phyloP scores from a whole-genome alignment of 768 basidiomycete genomes.

The Pleurotus platypus region DNA sequence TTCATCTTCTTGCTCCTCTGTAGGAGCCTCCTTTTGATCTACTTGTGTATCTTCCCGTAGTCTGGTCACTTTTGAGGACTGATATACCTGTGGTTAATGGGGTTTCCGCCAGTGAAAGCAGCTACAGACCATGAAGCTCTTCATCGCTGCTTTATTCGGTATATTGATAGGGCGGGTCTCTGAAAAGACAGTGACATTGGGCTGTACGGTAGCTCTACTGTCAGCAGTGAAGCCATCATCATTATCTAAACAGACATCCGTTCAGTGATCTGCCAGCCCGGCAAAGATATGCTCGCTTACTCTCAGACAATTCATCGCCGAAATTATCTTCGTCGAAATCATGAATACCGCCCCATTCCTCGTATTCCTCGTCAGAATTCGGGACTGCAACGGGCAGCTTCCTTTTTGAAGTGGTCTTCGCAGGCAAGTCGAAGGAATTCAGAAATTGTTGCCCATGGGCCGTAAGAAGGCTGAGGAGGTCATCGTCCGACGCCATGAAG shows the following conservation, averaged over 20 bases:
- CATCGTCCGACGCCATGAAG: constrained; percentile 22
- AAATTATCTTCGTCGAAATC: constrained; percentile 7
- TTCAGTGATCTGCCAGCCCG: not conserved
- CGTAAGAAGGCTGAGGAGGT: constrained; percentile 39
- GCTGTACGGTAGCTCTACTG: constrained; percentile 20
- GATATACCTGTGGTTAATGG: not conserved
- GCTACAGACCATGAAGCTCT: constrained; percentile 69
- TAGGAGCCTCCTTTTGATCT: constrained; percentile 18
- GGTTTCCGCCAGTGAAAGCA: not conserved
- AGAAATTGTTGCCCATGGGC: constrained; percentile 47
- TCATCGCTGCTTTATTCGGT: constrained; percentile 42
- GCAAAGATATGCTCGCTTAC: constrained; percentile 5
- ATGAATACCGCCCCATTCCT: constrained; percentile 39
- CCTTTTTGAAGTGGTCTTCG: constrained; percentile 15
- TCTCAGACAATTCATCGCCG: constrained; percentile 14
- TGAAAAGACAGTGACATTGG: constrained; percentile 58
- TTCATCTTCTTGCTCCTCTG: constrained; percentile 53
- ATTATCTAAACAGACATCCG: constrained; percentile 16
- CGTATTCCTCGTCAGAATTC: constrained; percentile 20
- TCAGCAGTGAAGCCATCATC: constrained; percentile 42
- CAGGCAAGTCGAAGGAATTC: constrained; percentile 27
- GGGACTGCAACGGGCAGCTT: constrained; percentile 13
- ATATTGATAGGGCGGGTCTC: constrained; percentile 24
- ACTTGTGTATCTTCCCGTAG: constrained; percentile 34
- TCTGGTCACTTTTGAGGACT: constrained; percentile 80